Percentiles rank a stretch among this genome's conserved stretches.
Conservation (phyloP, 2,329 filamentous ascomycete species). For the Beauveria caledonica region DNA sequence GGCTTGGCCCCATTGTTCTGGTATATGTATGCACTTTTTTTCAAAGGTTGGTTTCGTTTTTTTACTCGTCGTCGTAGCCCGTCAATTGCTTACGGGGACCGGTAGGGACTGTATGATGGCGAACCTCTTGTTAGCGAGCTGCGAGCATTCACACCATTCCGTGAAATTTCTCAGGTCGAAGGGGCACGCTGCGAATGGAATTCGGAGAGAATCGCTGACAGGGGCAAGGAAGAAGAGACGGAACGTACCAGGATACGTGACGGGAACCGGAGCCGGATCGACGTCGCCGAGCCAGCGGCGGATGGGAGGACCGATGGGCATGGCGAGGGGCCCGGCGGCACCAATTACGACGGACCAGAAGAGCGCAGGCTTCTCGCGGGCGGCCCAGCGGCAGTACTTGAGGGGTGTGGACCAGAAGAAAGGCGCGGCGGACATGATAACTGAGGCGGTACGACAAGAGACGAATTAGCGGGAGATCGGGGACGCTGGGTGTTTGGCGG, state of each 20-base stretch:
- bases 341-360: conserved; percentile 82
- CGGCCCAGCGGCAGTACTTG: conserved; percentile 80
- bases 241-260: conserved; percentile 85
- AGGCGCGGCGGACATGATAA: conserved; percentile 49
- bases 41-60: conserved; percentile 8
- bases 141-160: too few relatives aligned
- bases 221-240: background rate
- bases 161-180: too few relatives aligned
- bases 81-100: conserved; percentile 51
- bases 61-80: conserved; percentile 51
- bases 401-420: conserved; percentile 83
- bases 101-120: conserved; percentile 38
- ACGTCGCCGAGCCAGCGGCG: conserved; percentile 66
- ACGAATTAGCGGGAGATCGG: too few relatives aligned
- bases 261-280: conserved; percentile 62
- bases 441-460: background rate
- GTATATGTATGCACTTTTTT: conserved; percentile 11
- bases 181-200: too few relatives aligned
- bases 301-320: conserved; percentile 67
- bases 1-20: background rate
- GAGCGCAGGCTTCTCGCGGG: conserved; percentile 80
- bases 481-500: background rate
- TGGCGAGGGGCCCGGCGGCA: conserved; percentile 58
- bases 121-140: background rate
- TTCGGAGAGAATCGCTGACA: background rate